phyloP scores from a whole-genome alignment of 2,329 filamentous ascomycete species.

The Fusarium sp. region DNA sequence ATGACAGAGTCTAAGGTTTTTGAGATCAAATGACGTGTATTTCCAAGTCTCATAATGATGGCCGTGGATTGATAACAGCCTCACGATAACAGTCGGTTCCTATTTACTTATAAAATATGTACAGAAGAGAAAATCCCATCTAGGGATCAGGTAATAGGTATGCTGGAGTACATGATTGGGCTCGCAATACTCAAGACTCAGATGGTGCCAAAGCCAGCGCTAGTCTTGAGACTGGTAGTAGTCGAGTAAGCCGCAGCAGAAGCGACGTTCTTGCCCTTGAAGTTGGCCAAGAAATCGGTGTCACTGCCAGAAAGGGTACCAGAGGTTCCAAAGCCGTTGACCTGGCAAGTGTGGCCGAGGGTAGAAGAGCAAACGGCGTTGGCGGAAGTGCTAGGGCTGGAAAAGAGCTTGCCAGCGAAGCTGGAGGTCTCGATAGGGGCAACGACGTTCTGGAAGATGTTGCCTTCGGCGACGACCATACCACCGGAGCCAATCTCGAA shows the following conservation, averaged over 20 bases:
- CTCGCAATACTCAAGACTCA: slow-evolving; percentile 30
- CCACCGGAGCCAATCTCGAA: slow-evolving; percentile 64
- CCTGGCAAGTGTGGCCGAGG: slow-evolving; percentile 65
- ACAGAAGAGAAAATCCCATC: too few species aligned
- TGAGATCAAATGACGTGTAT: too few species aligned
- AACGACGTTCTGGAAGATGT: slow-evolving; percentile 68
- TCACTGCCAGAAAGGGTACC: slow-evolving; percentile 58
- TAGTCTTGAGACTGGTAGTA: slow-evolving; percentile 55
- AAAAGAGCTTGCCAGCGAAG: slow-evolving; percentile 57
- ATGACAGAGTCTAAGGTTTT: too few species aligned
- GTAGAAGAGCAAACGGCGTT: slow-evolving; percentile 59
- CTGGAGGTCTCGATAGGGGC: slow-evolving; percentile 46
- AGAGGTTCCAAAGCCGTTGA: slow-evolving; percentile 63
- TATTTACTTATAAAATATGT: too few species aligned
- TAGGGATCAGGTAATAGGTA: too few species aligned
- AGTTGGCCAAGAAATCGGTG: slow-evolving; percentile 63
- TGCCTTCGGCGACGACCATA: slow-evolving; percentile 68
- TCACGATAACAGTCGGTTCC: too few species aligned
- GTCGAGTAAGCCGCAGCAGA: slow-evolving; percentile 55
- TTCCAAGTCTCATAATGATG: too few species aligned
- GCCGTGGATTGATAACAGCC: too few species aligned
- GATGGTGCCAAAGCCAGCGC: slow-evolving; percentile 63
- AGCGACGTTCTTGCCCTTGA: slow-evolving; percentile 67
- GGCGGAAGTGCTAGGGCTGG: slow-evolving; percentile 50
- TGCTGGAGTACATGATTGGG: too few species aligned